Base-by-base conservation (phyloP, 441 rosid species). In the Metrosideros polymorpha region DNA sequence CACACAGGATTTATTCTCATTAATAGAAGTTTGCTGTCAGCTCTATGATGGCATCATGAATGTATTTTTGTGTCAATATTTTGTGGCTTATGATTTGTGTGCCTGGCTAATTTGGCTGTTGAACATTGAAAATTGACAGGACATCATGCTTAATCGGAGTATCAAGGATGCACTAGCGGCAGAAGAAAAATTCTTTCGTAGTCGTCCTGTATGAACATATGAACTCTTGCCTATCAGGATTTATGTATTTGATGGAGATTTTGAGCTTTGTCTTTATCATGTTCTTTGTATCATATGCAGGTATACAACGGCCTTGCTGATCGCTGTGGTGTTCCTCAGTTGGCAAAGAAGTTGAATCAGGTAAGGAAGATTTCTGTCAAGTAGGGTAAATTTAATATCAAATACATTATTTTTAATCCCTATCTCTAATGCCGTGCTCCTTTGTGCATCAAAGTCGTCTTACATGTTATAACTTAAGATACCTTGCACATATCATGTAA, bases 341-440 rank as follows among this genome's bases (percentile, higher is more conserved):
- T 96, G 91, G 99, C 98, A 30, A 97, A 95, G 92, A 97, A 95
- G 90, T 89, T 97, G 92, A 97, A 97, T 88, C 98, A 95, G 98
- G 99, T 96, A 91, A 49, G 56, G 45, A 39, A 71, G 5, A 10
- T 71, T 71, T 39, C 79, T 10, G n/a, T 39, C 8, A 55, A 18
- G 25, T 82, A 54, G 85, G 66, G 56, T 50, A 79, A 54, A 54
- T 83, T 87, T 57, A 32, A 61, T 79, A 82, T 45, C 45, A n/a
- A 19, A 43, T 57, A 12, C 12, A 14, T 32, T 75, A 22, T 54
- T 47, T 50, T 71, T 63, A 32, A 57, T 35, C 85, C 29, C 18
- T 29, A 42, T 53, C 27, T 47, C 42, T 59, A 32, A 52, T 43
- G 39, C 55, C 25, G 0, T 42, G 6, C 82, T 22, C 54, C 39